phyloP scores from a whole-genome alignment of 148 eudicot species.

The Pouteria glomerata region DNA sequence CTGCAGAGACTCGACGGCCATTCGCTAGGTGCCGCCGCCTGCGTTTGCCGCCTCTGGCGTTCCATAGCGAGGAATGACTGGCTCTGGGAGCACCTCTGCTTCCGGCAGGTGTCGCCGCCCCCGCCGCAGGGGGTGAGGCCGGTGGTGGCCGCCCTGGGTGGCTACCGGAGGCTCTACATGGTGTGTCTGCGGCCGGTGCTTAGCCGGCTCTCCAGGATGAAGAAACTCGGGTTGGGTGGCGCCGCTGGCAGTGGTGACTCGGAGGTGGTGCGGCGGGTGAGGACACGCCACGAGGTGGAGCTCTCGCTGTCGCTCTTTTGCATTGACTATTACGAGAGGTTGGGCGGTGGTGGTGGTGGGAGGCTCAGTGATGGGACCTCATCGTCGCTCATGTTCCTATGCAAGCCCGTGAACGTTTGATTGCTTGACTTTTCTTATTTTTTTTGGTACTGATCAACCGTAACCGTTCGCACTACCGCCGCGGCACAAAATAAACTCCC shows the following conservation, averaged over 20 bases:
- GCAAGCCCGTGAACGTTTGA: conserved; percentile 74
- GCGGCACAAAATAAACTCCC: neutral
- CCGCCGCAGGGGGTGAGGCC: conserved; percentile 35
- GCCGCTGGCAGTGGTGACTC: conserved; percentile 8
- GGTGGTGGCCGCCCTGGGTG: conserved; percentile 67
- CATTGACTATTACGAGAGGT: conserved; percentile 80
- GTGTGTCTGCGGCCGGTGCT: conserved; percentile 53
- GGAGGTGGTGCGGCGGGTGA: conserved; percentile 29
- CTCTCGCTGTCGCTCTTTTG: conserved; percentile 70
- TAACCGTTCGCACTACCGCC: neutral
- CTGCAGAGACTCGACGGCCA: conserved; percentile 58
- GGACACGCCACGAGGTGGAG: conserved; percentile 69
- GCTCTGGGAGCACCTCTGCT: conserved; percentile 85
- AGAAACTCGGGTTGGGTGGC: conserved; percentile 3
- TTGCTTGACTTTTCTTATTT: conserved; percentile 1
- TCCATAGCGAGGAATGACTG: conserved; percentile 44
- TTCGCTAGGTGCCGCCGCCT: conserved; percentile 54
- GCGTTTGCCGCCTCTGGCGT: conserved; percentile 73
- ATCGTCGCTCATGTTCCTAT: conserved; percentile 69
- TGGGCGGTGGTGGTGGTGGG: conserved; percentile 29
- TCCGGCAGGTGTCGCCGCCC: conserved; percentile 59
- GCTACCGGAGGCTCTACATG: conserved; percentile 69
- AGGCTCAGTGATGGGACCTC: conserved; percentile 28
- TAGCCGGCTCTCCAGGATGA: conserved; percentile 13
- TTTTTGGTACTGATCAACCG: neutral